Base-by-base conservation (phyloP, 2,329 filamentous ascomycete genomes). In the Trichoderma sp. region DNA sequence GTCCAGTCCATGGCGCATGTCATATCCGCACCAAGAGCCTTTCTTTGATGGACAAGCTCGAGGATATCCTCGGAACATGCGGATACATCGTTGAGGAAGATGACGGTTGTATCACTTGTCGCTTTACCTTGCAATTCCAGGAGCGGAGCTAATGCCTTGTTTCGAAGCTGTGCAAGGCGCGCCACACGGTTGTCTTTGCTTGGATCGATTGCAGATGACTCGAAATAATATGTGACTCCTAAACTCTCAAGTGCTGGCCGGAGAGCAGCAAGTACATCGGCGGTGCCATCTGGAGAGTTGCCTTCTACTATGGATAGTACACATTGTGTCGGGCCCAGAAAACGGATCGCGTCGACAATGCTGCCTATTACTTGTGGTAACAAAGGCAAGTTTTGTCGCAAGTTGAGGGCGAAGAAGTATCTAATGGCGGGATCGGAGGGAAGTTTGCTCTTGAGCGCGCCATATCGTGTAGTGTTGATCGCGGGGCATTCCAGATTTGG, bases 1-100 rank as follows among this genome's bases (percentile, higher is more conserved):
- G 81, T 84, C 87, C 88, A 90, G 77, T 90, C 88, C 83, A 90
- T 85, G 7, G 81, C 86, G 74, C 88, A 91, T 0, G 84, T 85
- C 85, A 88, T 88, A 75, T 87, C 84, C 7, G 87, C 88, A 3
- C 76, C 78, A 43, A 86, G 85, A 3, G 73, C 74, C 4, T 71
- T 74, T 34, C 81, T 84, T 76, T 90, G 87, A 73, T 86, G 81
- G 1, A 85, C 75, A 1, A 90, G 79, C 77, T 90, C 88, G 6
- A 91, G 80, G 20, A 90, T 83, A 73, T 90, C 88, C 47, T 89
- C 86, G 5, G 81, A 39, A 73, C 87, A 89, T 6, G 80, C 78
- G 4, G 84, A 84, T 9, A 89, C 84, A 73, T 89, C 85, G 77
- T 88, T 87, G 57, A 89, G 76, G 73, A 88, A 88, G 9, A 88